Evolutionary conservation across 1,139 yeast species (phyloP).

Genomic region (Geotrichum carabidarum): DNA sequence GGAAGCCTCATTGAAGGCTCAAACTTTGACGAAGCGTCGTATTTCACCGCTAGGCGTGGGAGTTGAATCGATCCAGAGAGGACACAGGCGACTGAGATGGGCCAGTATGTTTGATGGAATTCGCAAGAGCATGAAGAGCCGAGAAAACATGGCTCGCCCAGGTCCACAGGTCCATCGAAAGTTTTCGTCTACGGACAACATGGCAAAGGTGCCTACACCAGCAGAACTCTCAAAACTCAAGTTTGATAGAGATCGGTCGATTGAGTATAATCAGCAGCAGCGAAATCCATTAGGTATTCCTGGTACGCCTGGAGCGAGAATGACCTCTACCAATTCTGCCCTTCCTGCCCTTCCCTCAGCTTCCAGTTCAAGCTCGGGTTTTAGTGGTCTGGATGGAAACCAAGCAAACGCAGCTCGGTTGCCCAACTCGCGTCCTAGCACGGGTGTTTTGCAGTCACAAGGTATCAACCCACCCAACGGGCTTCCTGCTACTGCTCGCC

Average conservation of each 20-base stretch:
- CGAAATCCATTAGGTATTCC: not conserved
- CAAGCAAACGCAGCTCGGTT: constrained; percentile 65
- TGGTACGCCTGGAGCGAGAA: constrained; percentile 1
- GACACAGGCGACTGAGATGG: constrained; percentile 86
- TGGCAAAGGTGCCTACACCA: constrained; percentile 51
- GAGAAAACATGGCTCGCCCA: constrained; percentile 66
- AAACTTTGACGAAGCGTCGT: constrained; percentile 78
- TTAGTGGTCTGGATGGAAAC: constrained; percentile 75
- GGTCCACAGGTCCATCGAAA: constrained; percentile 36
- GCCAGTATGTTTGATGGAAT: constrained; percentile 96
- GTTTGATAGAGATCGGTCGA: constrained; percentile 29
- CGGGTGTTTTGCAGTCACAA: constrained; percentile 5
- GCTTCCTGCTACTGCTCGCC: not conserved
- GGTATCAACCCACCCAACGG: not conserved
- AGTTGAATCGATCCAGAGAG: constrained; percentile 84
- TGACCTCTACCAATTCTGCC: constrained; percentile 19
- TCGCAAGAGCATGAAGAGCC: constrained; percentile 79
- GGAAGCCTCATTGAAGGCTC: constrained; percentile 84
- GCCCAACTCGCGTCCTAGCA: not conserved
- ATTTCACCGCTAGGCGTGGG: constrained; percentile 91
- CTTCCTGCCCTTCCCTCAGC: constrained; percentile 30
- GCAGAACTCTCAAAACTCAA: constrained; percentile 67
- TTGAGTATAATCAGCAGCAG: constrained; percentile 7
- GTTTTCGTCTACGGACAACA: constrained; percentile 16
- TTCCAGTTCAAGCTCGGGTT: constrained; percentile 63